Percentiles rank a stretch among this genome's conserved stretches.
Evolutionary conservation across 345 rosid species (phyloP).

Genomic region (Gossypium anomalum): DNA sequence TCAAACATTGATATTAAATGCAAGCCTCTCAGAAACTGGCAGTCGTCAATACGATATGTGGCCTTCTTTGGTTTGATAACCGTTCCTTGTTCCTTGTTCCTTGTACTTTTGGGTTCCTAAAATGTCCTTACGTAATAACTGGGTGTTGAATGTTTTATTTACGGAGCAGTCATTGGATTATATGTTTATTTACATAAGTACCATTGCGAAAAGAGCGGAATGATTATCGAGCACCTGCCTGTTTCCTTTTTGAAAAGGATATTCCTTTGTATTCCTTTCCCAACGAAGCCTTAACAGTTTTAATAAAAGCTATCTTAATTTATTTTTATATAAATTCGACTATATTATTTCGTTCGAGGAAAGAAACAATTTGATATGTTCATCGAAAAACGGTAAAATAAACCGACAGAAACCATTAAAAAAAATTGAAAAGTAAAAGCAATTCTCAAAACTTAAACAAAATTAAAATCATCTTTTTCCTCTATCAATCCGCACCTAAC

Average conservation of each 20-base stretch:
- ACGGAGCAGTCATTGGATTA: neutral
- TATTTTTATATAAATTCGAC: too few species aligned
- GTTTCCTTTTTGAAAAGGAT: neutral
- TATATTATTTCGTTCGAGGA: too few species aligned
- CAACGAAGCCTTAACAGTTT: too few species aligned
- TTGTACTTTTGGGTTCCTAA: neutral
- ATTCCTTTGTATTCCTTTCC: neutral
- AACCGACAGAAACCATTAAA: too few species aligned
- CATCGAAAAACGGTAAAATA: too few species aligned
- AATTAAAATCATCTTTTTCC: too few species aligned
- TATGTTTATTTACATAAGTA: neutral
- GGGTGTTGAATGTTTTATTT: neutral
- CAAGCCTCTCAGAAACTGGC: neutral
- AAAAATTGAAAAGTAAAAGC: too few species aligned
- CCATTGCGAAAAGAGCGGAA: slow-evolving; percentile 23
- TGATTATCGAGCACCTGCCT: slow-evolving; percentile 25
- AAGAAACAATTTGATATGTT: too few species aligned
- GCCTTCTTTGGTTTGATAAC: neutral
- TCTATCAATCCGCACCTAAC: too few species aligned
- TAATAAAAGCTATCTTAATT: too few species aligned
- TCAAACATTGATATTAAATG: neutral
- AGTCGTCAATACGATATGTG: neutral
- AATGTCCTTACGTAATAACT: neutral
- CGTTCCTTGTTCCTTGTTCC: too few species aligned
- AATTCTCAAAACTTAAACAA: too few species aligned